These are phyloP conservation scores for Platanthera zijinensis DNA, from an alignment of 106 monocot genomes.

Conservation along the genomic window DNA sequence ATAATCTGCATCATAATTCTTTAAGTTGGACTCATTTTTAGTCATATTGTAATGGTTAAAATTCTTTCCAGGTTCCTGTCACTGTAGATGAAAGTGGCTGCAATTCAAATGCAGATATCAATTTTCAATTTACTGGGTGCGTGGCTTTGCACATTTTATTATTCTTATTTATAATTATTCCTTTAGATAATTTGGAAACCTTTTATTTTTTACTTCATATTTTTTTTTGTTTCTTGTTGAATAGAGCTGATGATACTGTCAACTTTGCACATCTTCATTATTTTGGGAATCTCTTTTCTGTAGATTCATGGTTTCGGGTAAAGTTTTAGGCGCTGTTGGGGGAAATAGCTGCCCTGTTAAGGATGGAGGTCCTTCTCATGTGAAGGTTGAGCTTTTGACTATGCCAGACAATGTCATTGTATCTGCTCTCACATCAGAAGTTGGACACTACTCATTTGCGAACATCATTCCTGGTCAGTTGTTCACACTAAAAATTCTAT, in stretches of 20 bases:
- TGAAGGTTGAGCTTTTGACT: constrained; percentile 76
- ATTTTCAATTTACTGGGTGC: constrained; percentile 90
- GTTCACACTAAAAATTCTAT: constrained; percentile 4
- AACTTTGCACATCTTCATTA: constrained; percentile 4
- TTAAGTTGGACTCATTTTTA: background rate
- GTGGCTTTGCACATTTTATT: constrained; percentile 3
- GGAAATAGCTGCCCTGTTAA: constrained; percentile 77
- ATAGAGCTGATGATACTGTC: background rate
- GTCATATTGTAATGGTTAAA: background rate
- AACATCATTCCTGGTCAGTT: constrained; percentile 77
- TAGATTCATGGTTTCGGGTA: constrained; percentile 87
- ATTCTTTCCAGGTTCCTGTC: constrained; percentile 62
- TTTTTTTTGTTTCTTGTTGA: background rate
- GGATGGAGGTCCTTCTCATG: constrained; percentile 66
- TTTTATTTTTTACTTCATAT: constrained; percentile 8
- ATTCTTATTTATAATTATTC: constrained; percentile 7
- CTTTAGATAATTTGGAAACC: background rate
- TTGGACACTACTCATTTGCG: constrained; percentile 63
- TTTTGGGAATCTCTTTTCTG: constrained; percentile 8
- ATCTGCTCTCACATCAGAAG: constrained; percentile 57
- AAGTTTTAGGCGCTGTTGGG: constrained; percentile 76
- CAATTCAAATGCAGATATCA: constrained; percentile 89
- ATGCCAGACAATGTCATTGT: constrained; percentile 49
- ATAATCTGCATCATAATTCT: background rate
- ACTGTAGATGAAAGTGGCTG: constrained; percentile 76